Evolutionary conservation across 106 monocot genomes (phyloP).

Genomic region (Dactylorhiza incarnata): DNA sequence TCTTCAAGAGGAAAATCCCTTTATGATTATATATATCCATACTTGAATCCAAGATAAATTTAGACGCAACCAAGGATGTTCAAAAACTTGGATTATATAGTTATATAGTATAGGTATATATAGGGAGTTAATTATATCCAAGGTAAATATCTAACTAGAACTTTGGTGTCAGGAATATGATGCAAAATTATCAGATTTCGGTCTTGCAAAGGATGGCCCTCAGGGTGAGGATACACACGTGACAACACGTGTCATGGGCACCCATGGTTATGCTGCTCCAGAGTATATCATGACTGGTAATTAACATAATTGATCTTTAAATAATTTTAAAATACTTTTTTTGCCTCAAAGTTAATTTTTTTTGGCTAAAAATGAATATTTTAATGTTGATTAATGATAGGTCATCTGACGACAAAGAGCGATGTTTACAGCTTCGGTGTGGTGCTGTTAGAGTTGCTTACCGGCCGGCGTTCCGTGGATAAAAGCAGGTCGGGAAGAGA

Average conservation of each 20-base stretch:
- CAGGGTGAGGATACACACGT: slow-evolving; percentile 71
- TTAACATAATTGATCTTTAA: not conserved
- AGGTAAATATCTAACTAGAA: too few relatives aligned
- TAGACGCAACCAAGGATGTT: too few relatives aligned
- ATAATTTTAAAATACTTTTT: not conserved
- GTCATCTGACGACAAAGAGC: slow-evolving; percentile 67
- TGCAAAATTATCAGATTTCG: slow-evolving; percentile 78
- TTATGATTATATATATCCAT: too few relatives aligned
- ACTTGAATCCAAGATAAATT: too few relatives aligned
- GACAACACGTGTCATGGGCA: slow-evolving; percentile 81
- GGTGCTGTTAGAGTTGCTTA: slow-evolving; percentile 57
- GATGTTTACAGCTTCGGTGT: slow-evolving; percentile 92
- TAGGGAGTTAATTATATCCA: too few relatives aligned
- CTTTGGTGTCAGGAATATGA: slow-evolving; percentile 38
- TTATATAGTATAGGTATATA: too few relatives aligned
- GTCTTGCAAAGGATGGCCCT: slow-evolving; percentile 74
- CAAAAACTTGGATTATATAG: too few relatives aligned
- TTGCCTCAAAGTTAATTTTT: not conserved
- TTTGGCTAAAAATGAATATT: not conserved
- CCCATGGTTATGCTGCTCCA: slow-evolving; percentile 71
- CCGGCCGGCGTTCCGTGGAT: slow-evolving; percentile 47
- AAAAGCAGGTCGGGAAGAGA: slow-evolving; percentile 36
- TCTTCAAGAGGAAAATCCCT: too few relatives aligned
- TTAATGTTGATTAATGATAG: slow-evolving; percentile 12
- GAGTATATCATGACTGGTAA: slow-evolving; percentile 83